A percentile compares a stretch with the other conserved stretches of the same genome.
These are phyloP conservation scores for Acanthamoeba culbertsoni DNA, from an alignment of 208 protist species.

Conservation along the genomic window DNA sequence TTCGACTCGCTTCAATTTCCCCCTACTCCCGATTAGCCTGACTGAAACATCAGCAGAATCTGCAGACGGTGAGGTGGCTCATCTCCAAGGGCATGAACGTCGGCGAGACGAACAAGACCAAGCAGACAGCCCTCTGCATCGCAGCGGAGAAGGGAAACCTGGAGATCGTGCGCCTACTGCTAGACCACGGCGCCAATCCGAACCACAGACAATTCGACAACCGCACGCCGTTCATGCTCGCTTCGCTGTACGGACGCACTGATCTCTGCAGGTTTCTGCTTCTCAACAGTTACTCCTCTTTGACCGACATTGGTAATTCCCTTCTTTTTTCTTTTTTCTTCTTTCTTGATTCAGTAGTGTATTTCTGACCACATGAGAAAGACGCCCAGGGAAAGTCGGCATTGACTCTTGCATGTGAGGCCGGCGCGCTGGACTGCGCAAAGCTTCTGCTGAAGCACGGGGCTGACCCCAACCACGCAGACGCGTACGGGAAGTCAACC, in stretches of 20 bases:
- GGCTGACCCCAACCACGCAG: neutral
- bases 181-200: neutral
- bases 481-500: neutral
- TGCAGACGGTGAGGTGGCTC: conserved; percentile 7
- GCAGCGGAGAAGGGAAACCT: neutral
- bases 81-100: neutral
- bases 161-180: neutral
- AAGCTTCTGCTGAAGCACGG: neutral
- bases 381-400: neutral
- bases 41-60: neutral
- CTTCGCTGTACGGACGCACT: neutral
- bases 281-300: neutral
- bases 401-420: neutral
- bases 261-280: neutral
- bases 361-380: too few relatives aligned
- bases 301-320: neutral
- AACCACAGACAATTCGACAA: neutral
- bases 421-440: neutral
- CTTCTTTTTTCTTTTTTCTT: too few relatives aligned
- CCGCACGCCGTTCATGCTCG: conserved; percentile 14
- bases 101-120: neutral
- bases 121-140: neutral
- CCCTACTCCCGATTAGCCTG: too few relatives aligned
- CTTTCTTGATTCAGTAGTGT: too few relatives aligned
- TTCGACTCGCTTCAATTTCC: too few relatives aligned